Evolutionary conservation across 225 moss, liverwort and hornwort species (phyloP).

Genomic region (Straminergon stramineum): DNA sequence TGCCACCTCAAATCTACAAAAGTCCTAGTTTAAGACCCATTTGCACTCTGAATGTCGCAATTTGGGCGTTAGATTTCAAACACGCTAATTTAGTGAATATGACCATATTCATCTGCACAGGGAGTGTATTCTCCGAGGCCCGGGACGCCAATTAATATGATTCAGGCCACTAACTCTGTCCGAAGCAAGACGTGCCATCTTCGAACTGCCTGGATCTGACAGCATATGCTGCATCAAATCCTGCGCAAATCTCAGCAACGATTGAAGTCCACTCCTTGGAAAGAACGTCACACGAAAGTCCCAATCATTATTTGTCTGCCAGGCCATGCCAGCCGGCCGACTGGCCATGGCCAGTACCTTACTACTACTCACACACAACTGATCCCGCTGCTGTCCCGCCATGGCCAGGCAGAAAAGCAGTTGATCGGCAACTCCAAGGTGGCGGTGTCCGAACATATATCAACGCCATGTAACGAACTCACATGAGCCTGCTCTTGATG

Average conservation of each 20-base stretch:
- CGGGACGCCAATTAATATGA: not conserved
- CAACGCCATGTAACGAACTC: slow-evolving; percentile 3
- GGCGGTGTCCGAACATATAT: slow-evolving; percentile 8
- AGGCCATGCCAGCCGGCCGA: not conserved
- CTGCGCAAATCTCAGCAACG: slow-evolving; percentile 11
- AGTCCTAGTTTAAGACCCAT: not conserved
- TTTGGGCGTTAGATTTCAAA: not conserved
- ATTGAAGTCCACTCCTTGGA: not conserved
- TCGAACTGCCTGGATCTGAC: slow-evolving; percentile 10
- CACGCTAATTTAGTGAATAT: not conserved
- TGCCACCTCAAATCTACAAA: not conserved
- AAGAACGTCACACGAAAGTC: not conserved
- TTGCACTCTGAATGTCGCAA: not conserved
- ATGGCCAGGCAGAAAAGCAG: slow-evolving; percentile 1
- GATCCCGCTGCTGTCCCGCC: not conserved
- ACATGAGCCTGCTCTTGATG: not conserved
- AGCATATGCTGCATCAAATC: slow-evolving; percentile 11
- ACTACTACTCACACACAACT: not conserved
- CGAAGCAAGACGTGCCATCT: slow-evolving; percentile 20
- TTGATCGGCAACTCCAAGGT: slow-evolving; percentile 14
- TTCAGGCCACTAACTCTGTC: not conserved
- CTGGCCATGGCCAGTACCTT: not conserved
- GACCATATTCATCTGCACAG: not conserved
- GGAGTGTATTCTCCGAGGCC: not conserved
- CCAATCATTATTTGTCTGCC: slow-evolving; percentile 13